A percentile compares a stretch with the other conserved stretches of the same genome.
Evolutionary conservation across 305 asterid genomes (phyloP).

Genomic region (Fraxinus platypoda): DNA sequence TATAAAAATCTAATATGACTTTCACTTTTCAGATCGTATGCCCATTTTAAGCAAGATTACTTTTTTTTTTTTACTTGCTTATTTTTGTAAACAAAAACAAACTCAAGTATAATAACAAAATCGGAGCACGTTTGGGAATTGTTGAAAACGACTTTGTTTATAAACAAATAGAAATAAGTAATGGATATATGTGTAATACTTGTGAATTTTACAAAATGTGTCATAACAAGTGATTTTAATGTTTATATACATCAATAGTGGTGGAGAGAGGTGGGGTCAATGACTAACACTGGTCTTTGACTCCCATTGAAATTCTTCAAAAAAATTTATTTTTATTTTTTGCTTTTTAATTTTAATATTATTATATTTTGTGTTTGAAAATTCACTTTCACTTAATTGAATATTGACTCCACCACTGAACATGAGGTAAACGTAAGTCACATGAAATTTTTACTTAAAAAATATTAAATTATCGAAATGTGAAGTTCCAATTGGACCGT

Average conservation of each 20-base stretch:
- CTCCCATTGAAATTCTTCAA: background rate
- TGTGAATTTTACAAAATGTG: background rate
- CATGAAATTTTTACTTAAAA: background rate
- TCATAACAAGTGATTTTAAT: background rate
- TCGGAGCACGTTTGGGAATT: background rate
- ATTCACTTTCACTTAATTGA: no score
- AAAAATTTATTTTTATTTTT: background rate
- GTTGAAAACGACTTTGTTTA: background rate
- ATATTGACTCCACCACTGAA: background rate
- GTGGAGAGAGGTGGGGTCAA: background rate
- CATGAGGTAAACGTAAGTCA: background rate
- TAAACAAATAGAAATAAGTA: background rate
- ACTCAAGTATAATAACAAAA: background rate
- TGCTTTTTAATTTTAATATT: background rate
- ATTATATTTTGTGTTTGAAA: background rate
- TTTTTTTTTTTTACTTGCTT: background rate
- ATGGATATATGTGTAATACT: no score
- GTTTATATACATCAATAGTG: background rate
- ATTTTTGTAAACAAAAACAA: slow-evolving; percentile 12
- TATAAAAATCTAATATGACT: no score
- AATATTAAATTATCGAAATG: background rate
- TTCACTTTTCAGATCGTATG: slow-evolving; percentile 19
- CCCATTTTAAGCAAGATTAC: slow-evolving; percentile 16
- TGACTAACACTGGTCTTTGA: background rate
- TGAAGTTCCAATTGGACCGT: background rate